Evolutionary conservation across 208 protist genomes (phyloP).

Genomic region (Acanthamoeba lenticulata): DNA sequence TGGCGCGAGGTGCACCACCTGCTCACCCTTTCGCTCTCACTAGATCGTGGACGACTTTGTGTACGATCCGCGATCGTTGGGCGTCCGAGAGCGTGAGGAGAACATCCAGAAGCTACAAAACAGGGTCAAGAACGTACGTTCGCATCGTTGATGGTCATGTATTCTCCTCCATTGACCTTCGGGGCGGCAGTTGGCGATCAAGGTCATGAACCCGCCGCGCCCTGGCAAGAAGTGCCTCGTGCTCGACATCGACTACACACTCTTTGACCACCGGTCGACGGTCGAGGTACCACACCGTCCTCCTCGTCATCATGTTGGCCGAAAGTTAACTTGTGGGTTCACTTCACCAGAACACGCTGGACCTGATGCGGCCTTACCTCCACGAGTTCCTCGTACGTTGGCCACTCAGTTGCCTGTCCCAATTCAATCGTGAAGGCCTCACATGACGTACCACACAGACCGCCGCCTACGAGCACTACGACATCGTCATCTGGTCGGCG

Average conservation of each 20-base stretch:
- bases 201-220: slow-evolving; percentile 37
- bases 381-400: slow-evolving; percentile 46
- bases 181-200: slow-evolving; percentile 25
- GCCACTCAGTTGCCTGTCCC: neutral
- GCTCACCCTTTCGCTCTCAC: too few relatives aligned
- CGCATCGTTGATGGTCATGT: neutral
- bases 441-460: neutral
- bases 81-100: neutral
- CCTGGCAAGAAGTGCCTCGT: slow-evolving; percentile 44
- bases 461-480: slow-evolving; percentile 29
- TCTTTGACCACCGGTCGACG: slow-evolving; percentile 41
- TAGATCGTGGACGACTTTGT: slow-evolving; percentile 42
- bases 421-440: too few relatives aligned
- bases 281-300: neutral
- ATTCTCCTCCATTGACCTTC: too few relatives aligned
- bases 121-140: slow-evolving; percentile 16
- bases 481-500: slow-evolving; percentile 56
- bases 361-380: slow-evolving; percentile 49
- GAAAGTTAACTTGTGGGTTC: neutral
- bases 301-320: neutral
- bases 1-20: neutral
- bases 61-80: neutral
- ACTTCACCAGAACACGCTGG: neutral
- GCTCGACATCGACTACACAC: slow-evolving; percentile 61
- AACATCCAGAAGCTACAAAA: slow-evolving; percentile 46